Conservation (phyloP, 78 protist species). For the Protostelium mycophagum region DNA sequence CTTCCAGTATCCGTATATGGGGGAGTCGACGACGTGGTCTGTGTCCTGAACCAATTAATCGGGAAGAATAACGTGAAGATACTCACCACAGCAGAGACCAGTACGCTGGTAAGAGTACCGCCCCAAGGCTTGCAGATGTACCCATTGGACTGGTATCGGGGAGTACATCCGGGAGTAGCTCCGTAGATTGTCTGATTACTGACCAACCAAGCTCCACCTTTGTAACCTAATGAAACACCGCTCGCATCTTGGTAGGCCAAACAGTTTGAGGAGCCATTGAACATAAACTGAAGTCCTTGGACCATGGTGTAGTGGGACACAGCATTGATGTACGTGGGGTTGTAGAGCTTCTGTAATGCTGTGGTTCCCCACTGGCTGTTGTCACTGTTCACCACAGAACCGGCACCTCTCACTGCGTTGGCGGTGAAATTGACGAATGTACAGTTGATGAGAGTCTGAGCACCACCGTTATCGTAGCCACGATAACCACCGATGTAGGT, state of each 20-base stretch:
- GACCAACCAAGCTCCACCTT: background rate
- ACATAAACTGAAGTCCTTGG: background rate
- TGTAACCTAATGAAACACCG: background rate
- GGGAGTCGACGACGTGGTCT: background rate
- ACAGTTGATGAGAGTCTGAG: background rate
- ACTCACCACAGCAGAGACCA: background rate
- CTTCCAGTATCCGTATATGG: background rate
- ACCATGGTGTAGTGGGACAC: background rate
- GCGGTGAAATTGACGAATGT: background rate
- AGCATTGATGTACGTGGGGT: background rate
- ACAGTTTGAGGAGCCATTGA: background rate
- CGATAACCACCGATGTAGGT: background rate
- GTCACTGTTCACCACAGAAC: background rate
- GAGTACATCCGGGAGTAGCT: background rate
- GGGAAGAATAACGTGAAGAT: background rate
- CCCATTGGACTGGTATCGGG: background rate
- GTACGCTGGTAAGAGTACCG: background rate
- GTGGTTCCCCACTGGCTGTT: background rate
- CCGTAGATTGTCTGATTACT: background rate
- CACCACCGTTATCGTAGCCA: background rate
- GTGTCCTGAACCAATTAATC: background rate
- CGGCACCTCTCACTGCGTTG: background rate
- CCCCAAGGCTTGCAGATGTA: background rate
- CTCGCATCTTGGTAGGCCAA: background rate
- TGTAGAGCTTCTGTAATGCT: background rate